Evolutionary conservation across 176 grass and related monocot genomes (phyloP), one percentile per base, ranked within the genome.

Genomic region (Oryza longistaminata): DNA sequence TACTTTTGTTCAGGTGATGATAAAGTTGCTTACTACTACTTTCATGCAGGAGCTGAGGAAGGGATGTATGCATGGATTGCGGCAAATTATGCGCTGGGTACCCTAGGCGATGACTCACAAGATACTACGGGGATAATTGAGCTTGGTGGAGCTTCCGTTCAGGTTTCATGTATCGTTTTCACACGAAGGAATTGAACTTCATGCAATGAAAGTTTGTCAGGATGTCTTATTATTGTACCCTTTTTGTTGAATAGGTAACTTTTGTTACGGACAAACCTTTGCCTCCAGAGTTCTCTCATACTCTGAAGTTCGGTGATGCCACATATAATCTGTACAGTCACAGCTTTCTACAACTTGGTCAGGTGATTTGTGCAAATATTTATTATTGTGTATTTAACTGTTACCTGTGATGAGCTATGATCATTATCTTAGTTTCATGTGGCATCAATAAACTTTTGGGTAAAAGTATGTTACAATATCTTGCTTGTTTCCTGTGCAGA

Each of bases 51-150:
- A 68, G 81, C 91, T 42, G 93, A 95, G 53, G 93, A 95, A 90
- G 96, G 93, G 39, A 95, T 92, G 48, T 98, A 92, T 83, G 96
- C 93, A 58, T 98, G 91, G 96, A 78, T 95, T 83, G 93, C 89
- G 14, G 91, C 93, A 67, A 98, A 98, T 80, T 95, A 95, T 87
- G 96, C 91, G 26, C 39, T 90, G 58, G 91, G 91, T 42, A 89
- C 88, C 44, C 84, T 95, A 50, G 96, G 91, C 6, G 13, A 58
- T 77, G 83, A 83, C 84, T 87, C 91, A 49, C 49, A 77, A 27
- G 79, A 90, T 27, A 93, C 93, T 68, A 93, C 86, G 35, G 96
- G 93, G 40, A 93, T 98, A 85, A 71, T 98, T 83, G 96, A 98
- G 74, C 96, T 98, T 29, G 91, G 96, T 87, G 96, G 93, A 60